phyloP scores from a whole-genome alignment of 2,329 filamentous ascomycete genomes.

The Diaporthe vexans region DNA sequence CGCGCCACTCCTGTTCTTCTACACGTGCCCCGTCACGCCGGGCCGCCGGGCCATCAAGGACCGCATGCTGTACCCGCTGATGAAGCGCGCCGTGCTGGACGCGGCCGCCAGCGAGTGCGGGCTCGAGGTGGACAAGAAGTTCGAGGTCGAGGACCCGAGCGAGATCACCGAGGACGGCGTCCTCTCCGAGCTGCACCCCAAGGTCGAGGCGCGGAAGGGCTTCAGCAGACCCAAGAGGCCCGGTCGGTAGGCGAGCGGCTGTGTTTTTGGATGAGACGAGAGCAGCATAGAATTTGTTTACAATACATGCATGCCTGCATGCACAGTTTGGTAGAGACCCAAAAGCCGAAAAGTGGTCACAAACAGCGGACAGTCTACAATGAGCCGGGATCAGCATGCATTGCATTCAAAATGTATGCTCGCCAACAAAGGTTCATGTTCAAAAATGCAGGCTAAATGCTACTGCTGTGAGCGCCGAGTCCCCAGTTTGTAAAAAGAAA shows the following conservation, averaged over 20 bases:
- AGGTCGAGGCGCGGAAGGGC: conserved; percentile 73
- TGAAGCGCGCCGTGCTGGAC: conserved; percentile 76
- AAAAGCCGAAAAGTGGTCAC: background rate
- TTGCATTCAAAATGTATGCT: background rate
- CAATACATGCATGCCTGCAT: background rate
- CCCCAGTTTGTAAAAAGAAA: background rate
- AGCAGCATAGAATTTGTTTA: background rate
- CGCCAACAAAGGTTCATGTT: background rate
- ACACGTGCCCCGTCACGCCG: conserved; percentile 79
- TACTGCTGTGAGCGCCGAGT: conserved; percentile 25
- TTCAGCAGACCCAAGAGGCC: conserved; percentile 87
- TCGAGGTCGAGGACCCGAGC: conserved; percentile 75
- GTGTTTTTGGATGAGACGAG: background rate
- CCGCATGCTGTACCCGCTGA: conserved; percentile 86
- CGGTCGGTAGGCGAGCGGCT: conserved; percentile 63
- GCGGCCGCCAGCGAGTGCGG: conserved; percentile 76
- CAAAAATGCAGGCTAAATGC: conserved; percentile 31
- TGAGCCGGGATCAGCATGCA: background rate
- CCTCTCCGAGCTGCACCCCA: conserved; percentile 76
- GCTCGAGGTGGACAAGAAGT: conserved; percentile 77
- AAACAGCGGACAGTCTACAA: background rate
- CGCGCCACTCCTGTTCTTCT: conserved; percentile 81
- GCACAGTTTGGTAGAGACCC: background rate
- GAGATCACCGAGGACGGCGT: conserved; percentile 80
- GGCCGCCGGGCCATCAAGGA: conserved; percentile 81